Evolutionary conservation across 306 rosid species (phyloP).

Genomic region (Sicyos baderoa): DNA sequence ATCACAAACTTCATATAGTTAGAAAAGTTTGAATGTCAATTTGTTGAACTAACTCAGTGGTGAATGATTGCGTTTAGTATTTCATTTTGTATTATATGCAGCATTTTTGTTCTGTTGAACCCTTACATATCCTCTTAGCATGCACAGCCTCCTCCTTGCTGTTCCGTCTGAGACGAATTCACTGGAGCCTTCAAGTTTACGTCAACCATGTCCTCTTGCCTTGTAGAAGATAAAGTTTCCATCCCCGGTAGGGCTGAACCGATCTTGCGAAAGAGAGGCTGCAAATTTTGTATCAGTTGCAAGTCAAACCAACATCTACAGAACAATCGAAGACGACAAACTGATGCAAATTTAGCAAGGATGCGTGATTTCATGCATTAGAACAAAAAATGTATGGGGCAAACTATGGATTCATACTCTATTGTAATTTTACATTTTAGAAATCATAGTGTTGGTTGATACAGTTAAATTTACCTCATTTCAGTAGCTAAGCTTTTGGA

Average conservation of each 20-base stretch:
- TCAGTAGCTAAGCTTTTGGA: too few species aligned
- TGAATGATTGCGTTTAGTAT: slow-evolving; percentile 7
- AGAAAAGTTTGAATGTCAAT: slow-evolving; percentile 9
- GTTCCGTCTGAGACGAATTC: slow-evolving; percentile 64
- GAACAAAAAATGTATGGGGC: slow-evolving; percentile 4
- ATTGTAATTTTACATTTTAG: neutral
- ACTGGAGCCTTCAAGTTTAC: slow-evolving; percentile 76
- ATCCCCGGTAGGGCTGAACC: slow-evolving; percentile 97
- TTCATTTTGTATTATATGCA: neutral
- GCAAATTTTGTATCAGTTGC: slow-evolving; percentile 29
- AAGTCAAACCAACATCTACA: neutral
- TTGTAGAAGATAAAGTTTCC: slow-evolving; percentile 90
- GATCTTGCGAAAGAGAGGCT: slow-evolving; percentile 96
- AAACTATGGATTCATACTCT: slow-evolving; percentile 16
- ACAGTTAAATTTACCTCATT: too few species aligned
- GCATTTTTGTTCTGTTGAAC: slow-evolving; percentile 15
- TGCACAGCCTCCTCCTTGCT: slow-evolving; percentile 90
- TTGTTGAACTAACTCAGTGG: slow-evolving; percentile 15
- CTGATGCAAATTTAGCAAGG: slow-evolving; percentile 7
- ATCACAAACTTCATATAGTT: slow-evolving; percentile 11
- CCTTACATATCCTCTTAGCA: slow-evolving; percentile 51
- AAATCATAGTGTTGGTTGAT: neutral
- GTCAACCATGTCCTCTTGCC: slow-evolving; percentile 95
- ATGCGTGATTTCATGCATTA: neutral
- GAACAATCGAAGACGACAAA: neutral